Evolutionary conservation across 2,329 filamentous ascomycete species (phyloP).

Genomic region (Metarhizium anisopliae): DNA sequence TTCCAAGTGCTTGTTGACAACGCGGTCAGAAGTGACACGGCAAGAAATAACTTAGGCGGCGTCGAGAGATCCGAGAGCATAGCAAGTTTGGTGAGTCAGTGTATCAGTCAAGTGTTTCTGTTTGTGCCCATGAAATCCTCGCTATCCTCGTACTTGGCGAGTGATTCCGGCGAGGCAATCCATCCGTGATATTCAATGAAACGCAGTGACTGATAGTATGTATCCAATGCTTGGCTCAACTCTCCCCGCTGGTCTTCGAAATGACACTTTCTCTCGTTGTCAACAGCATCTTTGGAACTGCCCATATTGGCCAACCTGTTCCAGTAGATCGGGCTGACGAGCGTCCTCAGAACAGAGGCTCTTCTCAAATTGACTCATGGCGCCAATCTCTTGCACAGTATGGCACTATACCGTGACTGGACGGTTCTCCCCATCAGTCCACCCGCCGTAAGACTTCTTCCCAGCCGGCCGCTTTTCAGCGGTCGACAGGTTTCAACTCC

Average conservation of each 20-base stretch:
- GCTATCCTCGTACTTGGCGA: slow-evolving; percentile 19
- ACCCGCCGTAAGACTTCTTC: slow-evolving; percentile 24
- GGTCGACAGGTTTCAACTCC: slow-evolving; percentile 25
- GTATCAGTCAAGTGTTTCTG: slow-evolving; percentile 34
- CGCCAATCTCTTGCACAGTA: slow-evolving; percentile 42
- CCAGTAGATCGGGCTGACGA: slow-evolving; percentile 67
- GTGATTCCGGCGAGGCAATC: slow-evolving; percentile 37
- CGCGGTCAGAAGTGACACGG: slow-evolving; percentile 7
- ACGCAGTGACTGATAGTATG: slow-evolving; percentile 36
- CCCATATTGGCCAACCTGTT: slow-evolving; percentile 44
- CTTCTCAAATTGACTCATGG: slow-evolving; percentile 74
- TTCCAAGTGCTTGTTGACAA: slow-evolving; percentile 25
- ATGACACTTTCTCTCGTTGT: background rate
- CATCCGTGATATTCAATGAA: slow-evolving; percentile 21
- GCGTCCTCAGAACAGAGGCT: slow-evolving; percentile 60
- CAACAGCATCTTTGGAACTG: slow-evolving; percentile 25
- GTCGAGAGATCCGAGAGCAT: slow-evolving; percentile 34
- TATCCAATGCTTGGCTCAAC: slow-evolving; percentile 36
- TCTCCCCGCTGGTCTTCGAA: slow-evolving; percentile 11
- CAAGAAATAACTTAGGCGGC: slow-evolving; percentile 4
- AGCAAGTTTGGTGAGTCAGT: slow-evolving; percentile 27
- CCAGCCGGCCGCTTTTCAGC: slow-evolving; percentile 42
- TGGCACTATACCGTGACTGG: slow-evolving; percentile 45
- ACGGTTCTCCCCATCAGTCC: slow-evolving; percentile 42
- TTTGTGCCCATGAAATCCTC: slow-evolving; percentile 33